Percentiles rank a stretch among this genome's conserved stretches.
phyloP scores from a whole-genome alignment of 305 asterid genomes.

The Solanum hybrid region DNA sequence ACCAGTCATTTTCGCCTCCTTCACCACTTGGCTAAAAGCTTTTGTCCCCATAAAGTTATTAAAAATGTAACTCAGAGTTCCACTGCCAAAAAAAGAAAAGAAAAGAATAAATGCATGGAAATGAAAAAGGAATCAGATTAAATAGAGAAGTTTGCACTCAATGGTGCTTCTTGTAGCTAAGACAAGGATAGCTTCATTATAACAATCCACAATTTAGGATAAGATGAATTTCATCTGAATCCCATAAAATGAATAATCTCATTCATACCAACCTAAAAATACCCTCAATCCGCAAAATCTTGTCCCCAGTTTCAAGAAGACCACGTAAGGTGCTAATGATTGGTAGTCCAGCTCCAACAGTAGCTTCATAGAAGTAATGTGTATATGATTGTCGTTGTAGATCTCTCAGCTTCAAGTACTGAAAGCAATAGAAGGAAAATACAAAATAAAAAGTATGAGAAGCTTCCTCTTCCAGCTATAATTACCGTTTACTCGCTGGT shows the following conservation, averaged over 20 bases:
- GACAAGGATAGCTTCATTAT: not conserved
- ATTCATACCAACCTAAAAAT: constrained; percentile 61
- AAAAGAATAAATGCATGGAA: constrained; percentile 8
- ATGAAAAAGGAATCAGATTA: not conserved
- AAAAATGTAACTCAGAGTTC: constrained; percentile 90
- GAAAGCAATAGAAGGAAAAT: constrained; percentile 9
- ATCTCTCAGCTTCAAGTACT: constrained; percentile 89
- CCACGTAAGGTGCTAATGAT: constrained; percentile 89
- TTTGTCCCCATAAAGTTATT: constrained; percentile 73
- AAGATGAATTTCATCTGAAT: not conserved
- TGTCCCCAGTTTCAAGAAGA: constrained; percentile 97
- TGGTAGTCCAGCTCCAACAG: constrained; percentile 99
- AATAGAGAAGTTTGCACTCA: constrained; percentile 1
- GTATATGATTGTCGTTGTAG: constrained; percentile 89
- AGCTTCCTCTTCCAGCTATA: not conserved
- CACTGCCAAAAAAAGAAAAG: constrained; percentile 45
- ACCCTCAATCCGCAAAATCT: constrained; percentile 80
- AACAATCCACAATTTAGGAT: not conserved
- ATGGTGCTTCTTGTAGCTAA: not conserved
- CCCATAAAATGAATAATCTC: not conserved
- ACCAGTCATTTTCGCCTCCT: constrained; percentile 88
- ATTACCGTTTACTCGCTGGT: not conserved
- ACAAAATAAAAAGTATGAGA: not conserved
- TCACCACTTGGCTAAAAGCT: constrained; percentile 85
- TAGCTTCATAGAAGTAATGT: constrained; percentile 95